These are phyloP conservation scores for Syncephalastrum racemosum DNA, from an alignment of 371 early-diverging fungal species.

Conservation along the genomic window DNA sequence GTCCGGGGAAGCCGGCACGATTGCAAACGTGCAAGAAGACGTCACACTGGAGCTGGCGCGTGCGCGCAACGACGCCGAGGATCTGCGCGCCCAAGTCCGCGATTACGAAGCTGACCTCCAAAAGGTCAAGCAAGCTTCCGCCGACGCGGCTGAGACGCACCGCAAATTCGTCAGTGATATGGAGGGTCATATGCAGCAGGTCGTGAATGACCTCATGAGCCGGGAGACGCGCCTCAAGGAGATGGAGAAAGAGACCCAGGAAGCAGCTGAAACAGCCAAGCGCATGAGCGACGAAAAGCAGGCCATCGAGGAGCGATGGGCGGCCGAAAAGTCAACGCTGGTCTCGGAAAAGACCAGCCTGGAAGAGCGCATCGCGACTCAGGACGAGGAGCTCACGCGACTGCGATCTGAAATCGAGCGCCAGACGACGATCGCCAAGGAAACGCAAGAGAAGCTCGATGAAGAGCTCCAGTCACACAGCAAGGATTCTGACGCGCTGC, in stretches of 20 bases:
- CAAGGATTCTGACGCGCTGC: constrained; percentile 11
- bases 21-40: constrained; percentile 7
- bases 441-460: constrained; percentile 12
- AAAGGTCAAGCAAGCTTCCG: not conserved
- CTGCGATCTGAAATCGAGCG: constrained; percentile 12
- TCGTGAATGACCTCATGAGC: not conserved
- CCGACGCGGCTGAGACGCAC: not conserved
- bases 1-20: no score
- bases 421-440: constrained; percentile 11
- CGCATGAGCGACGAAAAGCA: constrained; percentile 6
- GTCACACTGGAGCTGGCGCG: constrained; percentile 2
- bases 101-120: constrained; percentile 4
- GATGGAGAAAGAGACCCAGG: constrained; percentile 1
- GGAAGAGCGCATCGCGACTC: not conserved
- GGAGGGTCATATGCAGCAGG: constrained; percentile 4
- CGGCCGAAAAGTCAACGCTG: constrained; percentile 2
- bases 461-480: constrained; percentile 13
- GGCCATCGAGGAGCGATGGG: not conserved
- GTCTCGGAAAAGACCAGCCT: constrained; percentile 4
- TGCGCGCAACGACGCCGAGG: not conserved
- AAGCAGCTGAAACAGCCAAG: not conserved
- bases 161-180: not conserved
- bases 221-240: constrained; percentile 4
- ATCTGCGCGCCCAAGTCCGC: constrained; percentile 1
- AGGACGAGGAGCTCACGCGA: constrained; percentile 8